Conservation (phyloP, 2,329 filamentous ascomycete genomes). For the Metarhizium album region DNA sequence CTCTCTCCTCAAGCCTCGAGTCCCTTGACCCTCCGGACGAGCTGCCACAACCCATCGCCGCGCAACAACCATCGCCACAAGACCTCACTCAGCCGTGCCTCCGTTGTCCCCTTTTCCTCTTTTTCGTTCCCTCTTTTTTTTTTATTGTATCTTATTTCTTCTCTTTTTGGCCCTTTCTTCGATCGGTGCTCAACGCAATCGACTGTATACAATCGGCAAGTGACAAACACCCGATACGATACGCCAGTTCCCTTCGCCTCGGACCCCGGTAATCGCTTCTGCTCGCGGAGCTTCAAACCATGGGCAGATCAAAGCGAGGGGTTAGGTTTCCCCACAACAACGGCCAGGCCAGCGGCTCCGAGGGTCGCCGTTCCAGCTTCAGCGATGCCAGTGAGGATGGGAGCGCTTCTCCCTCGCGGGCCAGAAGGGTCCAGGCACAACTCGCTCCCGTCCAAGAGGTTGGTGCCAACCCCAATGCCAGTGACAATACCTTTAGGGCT, state of each 20-base stretch:
- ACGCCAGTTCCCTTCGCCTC: too few species aligned
- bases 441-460: conserved; percentile 27
- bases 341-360: conserved; percentile 27
- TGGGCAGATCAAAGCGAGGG: conserved; percentile 35
- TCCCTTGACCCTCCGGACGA: background rate
- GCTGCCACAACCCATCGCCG: background rate
- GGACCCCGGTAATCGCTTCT: too few species aligned
- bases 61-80: background rate
- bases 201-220: background rate
- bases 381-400: conserved; percentile 55
- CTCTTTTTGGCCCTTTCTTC: too few species aligned
- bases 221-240: background rate
- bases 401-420: conserved; percentile 23
- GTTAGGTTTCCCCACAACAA: conserved; percentile 44
- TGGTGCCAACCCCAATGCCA: conserved; percentile 7
- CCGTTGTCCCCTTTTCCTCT: too few species aligned
- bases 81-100: background rate
- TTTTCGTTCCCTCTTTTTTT: too few species aligned
- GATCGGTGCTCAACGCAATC: background rate
- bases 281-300: conserved; percentile 10
- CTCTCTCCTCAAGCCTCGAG: background rate
- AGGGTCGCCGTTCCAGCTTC: conserved; percentile 58
- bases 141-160: too few species aligned
- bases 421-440: conserved; percentile 17
- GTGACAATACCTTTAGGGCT: too few species aligned